Base-by-base conservation (phyloP, 2,329 filamentous ascomycete genomes). In the Sphaceloma murrayae region DNA sequence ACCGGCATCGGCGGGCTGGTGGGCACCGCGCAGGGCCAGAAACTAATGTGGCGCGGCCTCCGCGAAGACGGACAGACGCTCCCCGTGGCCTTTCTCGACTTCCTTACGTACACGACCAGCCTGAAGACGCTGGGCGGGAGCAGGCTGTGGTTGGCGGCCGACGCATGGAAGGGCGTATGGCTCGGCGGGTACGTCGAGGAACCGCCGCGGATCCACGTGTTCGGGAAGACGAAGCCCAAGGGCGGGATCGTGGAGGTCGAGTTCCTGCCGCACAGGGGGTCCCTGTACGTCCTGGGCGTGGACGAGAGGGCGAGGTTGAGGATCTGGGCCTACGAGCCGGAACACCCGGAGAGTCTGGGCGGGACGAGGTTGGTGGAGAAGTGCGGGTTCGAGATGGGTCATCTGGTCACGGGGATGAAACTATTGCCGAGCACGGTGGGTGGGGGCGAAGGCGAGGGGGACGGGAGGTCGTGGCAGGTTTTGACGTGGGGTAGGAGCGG, bases 131-230 rank as follows among this genome's bases (percentile, higher is more conserved):
- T 98, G 13, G 78, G 79, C 3, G 78, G 82, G 1, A 93, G 86
- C 0, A 88, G 89, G 0, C 72, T 98, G 59, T 87, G 85, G 56
- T 71, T 94, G 8, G 79, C 95, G 66, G 84, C 85, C 0, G 91
- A 98, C 65, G 85, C 83, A 0, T 79, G 91, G 59, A 94, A 94
- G 66, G 91, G 91, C 0, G 72, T 96, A 2, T 96, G 91, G 87
- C 93, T 98, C 53, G 84, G 85, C 0, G 91, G 91, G 0, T 98
- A 95, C 58, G 91, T 85, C 6, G 89, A 98, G 65, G 91, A 96
- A 57, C 91, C 91, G 1, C 98, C 96, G 61, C 88, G 84, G 53
- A 87, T 98, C 78, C 82, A 87, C 50, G 73, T 95, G 3, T 87
- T 96, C 52, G 87, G 88, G 31, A 95, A 95, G 64, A 85, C 82